Evolutionary conservation across 73 alveolate species (phyloP), one percentile per base, ranked within the genome.

Genomic region (Blepharisma stoltei): DNA sequence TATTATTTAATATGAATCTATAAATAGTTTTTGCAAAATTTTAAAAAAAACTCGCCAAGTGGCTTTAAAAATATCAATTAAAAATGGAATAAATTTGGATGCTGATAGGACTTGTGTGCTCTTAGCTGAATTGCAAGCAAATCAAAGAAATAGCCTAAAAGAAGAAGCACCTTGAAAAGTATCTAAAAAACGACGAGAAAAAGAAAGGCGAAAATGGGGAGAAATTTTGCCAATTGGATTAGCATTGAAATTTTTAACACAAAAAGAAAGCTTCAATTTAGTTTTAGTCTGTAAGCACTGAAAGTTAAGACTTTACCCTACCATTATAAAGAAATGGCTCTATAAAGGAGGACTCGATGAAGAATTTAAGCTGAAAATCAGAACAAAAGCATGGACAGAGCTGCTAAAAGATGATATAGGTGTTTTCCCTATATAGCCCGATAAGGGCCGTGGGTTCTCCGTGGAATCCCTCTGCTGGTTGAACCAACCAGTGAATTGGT

Each of bases 61-160:
- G n/a, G n/a, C n/a, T n/a, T n/a, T n/a, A n/a, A n/a, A n/a, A n/a
- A n/a, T n/a, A n/a, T n/a, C n/a, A n/a, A n/a, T n/a, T n/a, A n/a
- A n/a, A n/a, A n/a, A n/a, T n/a, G n/a, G n/a, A n/a, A n/a, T n/a
- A 25, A 14, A 38, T n/a, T 70, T 81, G 1, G 88, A 81, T 20
- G 25, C 70, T 18, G 70, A 50, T 27, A 50, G 88, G 32, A 65
- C 69, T 8, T 25, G 50, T 14, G 46, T 53, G 8, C 20, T 81
- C 6, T 11, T 81, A 6, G 67, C 88, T 5, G 88, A 81, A 47
- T 54, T 71, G 47, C 83, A 81, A 73, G 71, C 80, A 7, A 71
- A 65, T 55, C 55, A 20, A n/a, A 71, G 65, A 52, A 50, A 67
- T 32, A 75, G 44, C 38, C 65, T 47, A 6, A 27, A 54, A 11